Conservation (phyloP, 1,139 yeast genomes). For the Candida sanyaensis region DNA sequence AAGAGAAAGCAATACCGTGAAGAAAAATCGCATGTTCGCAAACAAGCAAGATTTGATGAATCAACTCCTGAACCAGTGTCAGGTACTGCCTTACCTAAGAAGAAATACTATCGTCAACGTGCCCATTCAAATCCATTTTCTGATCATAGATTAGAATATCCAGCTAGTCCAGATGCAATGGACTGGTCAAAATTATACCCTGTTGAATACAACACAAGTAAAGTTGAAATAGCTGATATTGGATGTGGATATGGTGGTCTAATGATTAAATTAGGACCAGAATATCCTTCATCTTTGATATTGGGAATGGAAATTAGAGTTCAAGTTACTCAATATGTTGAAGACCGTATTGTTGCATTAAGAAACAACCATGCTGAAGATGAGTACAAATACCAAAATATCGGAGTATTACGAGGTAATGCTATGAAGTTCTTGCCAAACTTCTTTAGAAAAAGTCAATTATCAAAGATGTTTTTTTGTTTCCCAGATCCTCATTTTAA, state of each 20-base stretch:
- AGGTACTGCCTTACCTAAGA: conserved; percentile 56
- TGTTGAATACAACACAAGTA: conserved; percentile 43
- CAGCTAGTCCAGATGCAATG: conserved; percentile 78
- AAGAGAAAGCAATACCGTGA: conserved; percentile 44
- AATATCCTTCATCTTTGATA: conserved; percentile 69
- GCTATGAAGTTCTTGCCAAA: conserved; percentile 98
- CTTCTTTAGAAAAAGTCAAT: conserved; percentile 78
- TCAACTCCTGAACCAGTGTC: conserved; percentile 4
- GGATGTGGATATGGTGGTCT: conserved; percentile 99
- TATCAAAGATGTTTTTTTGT: conserved; percentile 92
- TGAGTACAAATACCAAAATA: conserved; percentile 62
- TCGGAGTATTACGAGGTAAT: conserved; percentile 88
- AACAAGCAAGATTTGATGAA: conserved; percentile 31
- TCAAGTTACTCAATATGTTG: conserved; percentile 96
- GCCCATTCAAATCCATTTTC: conserved; percentile 98
- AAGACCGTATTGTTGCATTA: conserved; percentile 89
- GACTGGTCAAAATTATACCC: conserved; percentile 85
- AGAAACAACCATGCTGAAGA: conserved; percentile 44
- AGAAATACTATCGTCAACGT: conserved; percentile 90
- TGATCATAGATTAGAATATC: conserved; percentile 91
- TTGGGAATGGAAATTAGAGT: conserved; percentile 97
- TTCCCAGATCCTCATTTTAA: conserved; percentile 99
- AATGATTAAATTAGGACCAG: conserved; percentile 75
- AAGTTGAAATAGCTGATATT: conserved; percentile 90
- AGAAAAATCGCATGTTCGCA: conserved; percentile 35